Percentiles rank a stretch among this genome's conserved stretches.
phyloP scores from a whole-genome alignment of 2,329 filamentous ascomycete species.

The Xylariaceae sp. region DNA sequence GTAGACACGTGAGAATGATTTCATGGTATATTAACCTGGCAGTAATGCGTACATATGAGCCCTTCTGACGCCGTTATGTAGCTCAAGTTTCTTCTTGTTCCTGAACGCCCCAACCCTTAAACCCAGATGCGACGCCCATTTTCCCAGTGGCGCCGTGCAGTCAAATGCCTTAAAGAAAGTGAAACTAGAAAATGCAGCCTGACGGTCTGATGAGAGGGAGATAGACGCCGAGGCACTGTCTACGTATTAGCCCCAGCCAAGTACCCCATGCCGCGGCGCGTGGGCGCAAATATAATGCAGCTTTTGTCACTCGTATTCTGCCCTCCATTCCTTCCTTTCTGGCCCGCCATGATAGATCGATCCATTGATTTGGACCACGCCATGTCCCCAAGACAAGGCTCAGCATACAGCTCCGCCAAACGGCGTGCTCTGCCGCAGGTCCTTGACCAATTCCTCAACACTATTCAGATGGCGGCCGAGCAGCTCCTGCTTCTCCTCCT shows the following conservation, averaged over 20 bases:
- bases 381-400: too few relatives aligned
- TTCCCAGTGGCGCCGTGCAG: too few relatives aligned
- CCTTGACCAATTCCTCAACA: constrained; percentile 79
- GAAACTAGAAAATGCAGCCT: too few relatives aligned
- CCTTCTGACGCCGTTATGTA: neutral
- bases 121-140: neutral
- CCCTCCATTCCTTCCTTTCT: too few relatives aligned
- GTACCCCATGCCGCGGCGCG: neutral
- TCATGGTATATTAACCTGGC: constrained; percentile 16
- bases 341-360: too few relatives aligned
- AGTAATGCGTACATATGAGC: constrained; percentile 8
- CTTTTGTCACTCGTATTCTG: too few relatives aligned
- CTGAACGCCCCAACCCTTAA: neutral
- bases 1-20: constrained; percentile 1
- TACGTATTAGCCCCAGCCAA: neutral
- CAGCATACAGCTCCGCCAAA: constrained; percentile 49
- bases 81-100: neutral
- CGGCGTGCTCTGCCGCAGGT: constrained; percentile 74
- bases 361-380: too few relatives aligned
- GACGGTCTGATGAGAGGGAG: too few relatives aligned
- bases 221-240: too few relatives aligned
- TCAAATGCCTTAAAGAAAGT: too few relatives aligned
- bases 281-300: too few relatives aligned
- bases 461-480: constrained; percentile 74
- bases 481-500: constrained; percentile 77